Conservation (phyloP, 257 asterid genomes). For the Henckelia pumila region DNA sequence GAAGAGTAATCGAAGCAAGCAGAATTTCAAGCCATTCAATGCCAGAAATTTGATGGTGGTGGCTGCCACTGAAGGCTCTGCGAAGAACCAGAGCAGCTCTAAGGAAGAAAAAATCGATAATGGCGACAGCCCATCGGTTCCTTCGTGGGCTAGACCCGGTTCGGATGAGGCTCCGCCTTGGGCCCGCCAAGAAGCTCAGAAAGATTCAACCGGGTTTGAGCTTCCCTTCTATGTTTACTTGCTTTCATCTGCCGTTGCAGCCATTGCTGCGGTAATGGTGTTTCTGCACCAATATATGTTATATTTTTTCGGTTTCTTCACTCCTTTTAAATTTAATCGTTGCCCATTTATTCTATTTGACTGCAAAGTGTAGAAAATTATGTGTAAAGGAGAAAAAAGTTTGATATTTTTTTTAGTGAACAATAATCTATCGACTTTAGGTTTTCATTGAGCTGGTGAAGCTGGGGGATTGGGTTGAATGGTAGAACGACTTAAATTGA, state of each 20-base stretch:
- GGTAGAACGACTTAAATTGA: too few species aligned
- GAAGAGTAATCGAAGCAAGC: constrained; percentile 22
- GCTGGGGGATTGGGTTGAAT: too few species aligned
- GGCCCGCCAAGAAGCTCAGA: constrained; percentile 74
- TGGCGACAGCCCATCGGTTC: constrained; percentile 52
- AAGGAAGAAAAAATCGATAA: constrained; percentile 30
- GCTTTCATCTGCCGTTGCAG: constrained; percentile 84
- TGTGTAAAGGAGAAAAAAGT: too few species aligned
- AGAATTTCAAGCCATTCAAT: constrained; percentile 13
- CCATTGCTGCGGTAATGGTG: constrained; percentile 84
- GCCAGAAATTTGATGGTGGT: constrained; percentile 29
- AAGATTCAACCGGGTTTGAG: constrained; percentile 50
- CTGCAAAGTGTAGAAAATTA: neutral
- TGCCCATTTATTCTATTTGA: neutral
- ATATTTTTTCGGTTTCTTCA: neutral
- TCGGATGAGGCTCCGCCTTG: constrained; percentile 89
- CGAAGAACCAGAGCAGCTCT: constrained; percentile 37
- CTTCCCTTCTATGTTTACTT: constrained; percentile 75
- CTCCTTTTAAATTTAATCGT: neutral
- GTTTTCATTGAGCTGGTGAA: too few species aligned
- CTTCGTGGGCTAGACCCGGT: constrained; percentile 83
- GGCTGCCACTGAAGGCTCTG: constrained; percentile 55
- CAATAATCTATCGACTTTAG: too few species aligned
- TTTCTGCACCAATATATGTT: neutral
- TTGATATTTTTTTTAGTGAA: too few species aligned